Percentiles rank a stretch among this genome's conserved stretches.
phyloP scores from a whole-genome alignment of 169 alveolate species.

The Hepatocystis sp. region DNA sequence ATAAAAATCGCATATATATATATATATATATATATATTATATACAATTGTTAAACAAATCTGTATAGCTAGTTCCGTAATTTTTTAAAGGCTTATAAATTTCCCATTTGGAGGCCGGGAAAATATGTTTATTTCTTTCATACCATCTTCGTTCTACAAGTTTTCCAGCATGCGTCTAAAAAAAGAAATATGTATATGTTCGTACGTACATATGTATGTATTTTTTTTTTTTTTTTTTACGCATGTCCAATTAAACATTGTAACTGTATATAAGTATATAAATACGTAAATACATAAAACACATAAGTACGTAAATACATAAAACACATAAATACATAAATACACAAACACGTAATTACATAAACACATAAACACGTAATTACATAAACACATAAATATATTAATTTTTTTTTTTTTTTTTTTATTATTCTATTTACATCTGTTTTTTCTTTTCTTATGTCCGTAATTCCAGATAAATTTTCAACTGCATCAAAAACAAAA shows the following conservation, averaged over 20 bases:
- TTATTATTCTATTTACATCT: slow-evolving; percentile 55
- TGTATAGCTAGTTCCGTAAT: slow-evolving; percentile 37
- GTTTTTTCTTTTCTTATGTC: slow-evolving; percentile 62
- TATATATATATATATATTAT: slow-evolving; percentile 2
- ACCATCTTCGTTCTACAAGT: slow-evolving; percentile 76
- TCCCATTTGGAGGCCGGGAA: slow-evolving; percentile 80
- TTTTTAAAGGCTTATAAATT: slow-evolving; percentile 73
- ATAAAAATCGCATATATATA: background rate
- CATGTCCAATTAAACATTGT: background rate
- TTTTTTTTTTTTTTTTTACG: background rate
- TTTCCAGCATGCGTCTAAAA: slow-evolving; percentile 77
- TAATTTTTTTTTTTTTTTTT: background rate
- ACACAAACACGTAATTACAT: no score
- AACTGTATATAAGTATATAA: no score
- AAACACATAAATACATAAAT: no score
- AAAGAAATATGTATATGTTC: slow-evolving; percentile 5
- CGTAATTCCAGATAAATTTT: slow-evolving; percentile 61
- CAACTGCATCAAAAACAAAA: slow-evolving; percentile 59
- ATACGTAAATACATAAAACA: no score
- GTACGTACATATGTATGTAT: background rate
- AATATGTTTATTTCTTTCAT: slow-evolving; percentile 77
- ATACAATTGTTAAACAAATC: slow-evolving; percentile 34
- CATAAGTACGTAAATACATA: no score
- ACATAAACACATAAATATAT: no score
- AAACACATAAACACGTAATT: no score